Evolutionary conservation across 169 alveolate genomes (phyloP), one percentile per base, ranked within the genome.

Genomic region (Plasmodium malariae): DNA sequence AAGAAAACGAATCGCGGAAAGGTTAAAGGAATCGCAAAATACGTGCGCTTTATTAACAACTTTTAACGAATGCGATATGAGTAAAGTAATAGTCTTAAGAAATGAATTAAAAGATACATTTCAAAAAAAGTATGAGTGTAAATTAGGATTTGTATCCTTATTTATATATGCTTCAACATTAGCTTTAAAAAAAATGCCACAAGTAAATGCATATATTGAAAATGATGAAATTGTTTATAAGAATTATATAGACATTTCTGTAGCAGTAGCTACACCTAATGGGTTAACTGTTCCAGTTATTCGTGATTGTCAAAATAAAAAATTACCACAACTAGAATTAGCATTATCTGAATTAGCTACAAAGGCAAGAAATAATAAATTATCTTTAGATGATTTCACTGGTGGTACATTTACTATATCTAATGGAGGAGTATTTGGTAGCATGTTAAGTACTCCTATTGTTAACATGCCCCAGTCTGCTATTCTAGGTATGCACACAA

Each of bases 381-480:
- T 98, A 12, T 92, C 98, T 5, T 92, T 97, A 36, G 98, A 96
- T 71, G 99, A 98, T 67, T 97, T 98, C 98, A 95, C 96, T 19
- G 99, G 99, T 24, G 99, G 99, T 48, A 97, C 98, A 72, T 97
- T 97, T 95, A 98, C 99, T 51, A 98, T 98, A 57, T 96, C 99
- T 4, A 98, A 98, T 86, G 99, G 99, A 36, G 99, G 99, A 17
- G 98, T 97, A 28, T 98, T 96, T 93, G 99, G 99, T 83, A 95
- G 98, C 88, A 93, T 97, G 95, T 91, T 98, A 96, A 98, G 99
- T 80, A 98, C 99, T 45, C 99, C 99, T 34, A 97, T 98, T 63
- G 94, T 98, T 26, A 97, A 97, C 94, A 98, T 99, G 68, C 99
- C 99, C 6, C 98, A 98, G 92, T 92, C 98, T 17, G 98, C 99